Evolutionary conservation across 768 basidiomycete genomes (phyloP), one percentile per base, ranked within the genome.

Genomic region (Tylopilus rubrobrunneus): DNA sequence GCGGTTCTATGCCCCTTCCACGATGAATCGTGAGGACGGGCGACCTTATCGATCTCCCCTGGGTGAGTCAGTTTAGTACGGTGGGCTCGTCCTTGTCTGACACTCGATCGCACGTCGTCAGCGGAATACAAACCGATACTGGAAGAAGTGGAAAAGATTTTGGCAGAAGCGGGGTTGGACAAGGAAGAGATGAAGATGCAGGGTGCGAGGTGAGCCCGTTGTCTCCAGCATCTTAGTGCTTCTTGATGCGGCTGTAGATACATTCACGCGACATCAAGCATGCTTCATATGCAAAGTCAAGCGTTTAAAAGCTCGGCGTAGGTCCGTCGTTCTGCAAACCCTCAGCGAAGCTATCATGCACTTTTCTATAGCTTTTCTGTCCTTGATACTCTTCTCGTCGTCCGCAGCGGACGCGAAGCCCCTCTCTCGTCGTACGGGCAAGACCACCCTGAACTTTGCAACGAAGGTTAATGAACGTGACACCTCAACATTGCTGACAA

Each of bases 61-160:
- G 19, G 76, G 88, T 87, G 55, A 45, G 58, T 56, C 17, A 1
- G 31, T 57, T 17, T 3, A 17, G 14, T 10, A 7, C 21, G 10
- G 17, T 19, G 44, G 8, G 31, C 43, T 51, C 23, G 21, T 28
- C 7, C 43, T 36, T 23, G 10, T 37, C 44, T 48, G 14, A 41
- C 25, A 10, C 29, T 39, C n/a, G 34, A 34, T 41, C 23, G 42
- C 1, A 6, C 21, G 2, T 15, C 27, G 1, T 36, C 63, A 90
- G 89, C 72, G n/a, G 75, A 74, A 34, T 96, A 96, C 65, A 89
- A 92, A 62, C 93, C 92, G 0, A 78, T 90, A 7, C 68, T 95
- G 17, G 74, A 85, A 56, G 89, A 94, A 65, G 86, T 93, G 3
- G 90, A 92, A 65, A 86, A 80, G 59, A 93, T 94, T 41, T 68